Evolutionary conservation across 179 eudicot genomes (phyloP), one percentile per base, ranked within the genome.

Genomic region (Sideroxylon spinosum): DNA sequence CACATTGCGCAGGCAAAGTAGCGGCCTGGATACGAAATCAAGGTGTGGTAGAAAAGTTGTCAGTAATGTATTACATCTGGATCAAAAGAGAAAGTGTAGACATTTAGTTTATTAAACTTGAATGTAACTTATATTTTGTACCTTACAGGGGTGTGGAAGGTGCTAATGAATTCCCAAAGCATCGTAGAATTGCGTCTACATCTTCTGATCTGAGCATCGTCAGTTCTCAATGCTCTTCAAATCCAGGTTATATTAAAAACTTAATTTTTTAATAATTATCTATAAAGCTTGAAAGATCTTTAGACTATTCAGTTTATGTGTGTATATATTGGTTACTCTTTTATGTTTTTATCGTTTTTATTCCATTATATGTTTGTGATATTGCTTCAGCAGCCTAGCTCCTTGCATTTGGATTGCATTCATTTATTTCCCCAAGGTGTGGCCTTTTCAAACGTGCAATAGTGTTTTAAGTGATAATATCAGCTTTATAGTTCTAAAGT

Each of bases 181-280:
- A 85, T 85, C 91, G 92, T 57, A 87, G 97, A 82, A 86, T 79
- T 74, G 84, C 92, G 68, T 89, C 97, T 67, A 81, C 87, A 63
- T 84, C 95, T 83, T 73, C 91, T 62, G 98, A 95, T 86, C 13
- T 89, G 86, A 87, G 89, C 81, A 79, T 85, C 83, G 57, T 85
- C 68, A 81, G 85, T 75, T 86, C 91, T 73, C 90, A 90, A 79
- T 64, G 84, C 60, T 78, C 89, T 59, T 69, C 84, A 63, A 87
- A 60, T 86, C 73, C 85, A 89, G 97, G 98, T 93, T 74, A 46
- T 76, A 57, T 19, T 78, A 46, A 74, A 64, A 68, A 53, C 60
- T 29, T 72, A 46, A 68, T 52, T 69, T 83, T 71, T 71, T 32
- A 29, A 49, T 23, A 19, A 25, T 61, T 61, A 37, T 59, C 76